phyloP scores from a whole-genome alignment of 306 rosid genomes.

The Hippophae gyantsensis region DNA sequence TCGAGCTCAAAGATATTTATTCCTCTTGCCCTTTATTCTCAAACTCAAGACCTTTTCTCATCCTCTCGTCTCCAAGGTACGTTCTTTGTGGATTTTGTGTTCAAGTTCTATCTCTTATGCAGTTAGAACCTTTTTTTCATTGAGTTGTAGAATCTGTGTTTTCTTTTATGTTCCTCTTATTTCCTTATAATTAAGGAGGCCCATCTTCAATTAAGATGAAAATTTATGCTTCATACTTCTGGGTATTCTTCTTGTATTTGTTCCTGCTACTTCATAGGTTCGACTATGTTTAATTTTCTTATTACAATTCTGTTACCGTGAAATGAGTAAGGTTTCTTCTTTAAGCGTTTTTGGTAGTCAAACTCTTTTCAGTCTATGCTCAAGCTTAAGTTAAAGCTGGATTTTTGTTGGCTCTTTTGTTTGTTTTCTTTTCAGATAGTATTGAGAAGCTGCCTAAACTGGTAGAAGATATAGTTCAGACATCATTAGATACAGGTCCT shows the following conservation, averaged over 20 bases:
- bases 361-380: not conserved
- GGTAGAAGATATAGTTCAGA: conserved; percentile 84
- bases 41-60: conserved; percentile 62
- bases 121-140: not conserved
- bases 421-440: conserved; percentile 38
- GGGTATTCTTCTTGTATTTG: not conserved
- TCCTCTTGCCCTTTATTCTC: conserved; percentile 64
- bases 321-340: not conserved
- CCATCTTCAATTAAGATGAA: not conserved
- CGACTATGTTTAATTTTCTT: not conserved
- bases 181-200: not conserved
- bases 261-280: not conserved
- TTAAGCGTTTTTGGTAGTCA: not conserved
- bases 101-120: not conserved
- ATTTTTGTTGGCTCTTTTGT: not conserved
- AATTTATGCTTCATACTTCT: not conserved
- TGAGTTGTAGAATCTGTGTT: not conserved
- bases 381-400: conserved; percentile 4
- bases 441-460: conserved; percentile 63
- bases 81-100: not conserved
- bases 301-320: not conserved
- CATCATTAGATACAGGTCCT: conserved; percentile 79
- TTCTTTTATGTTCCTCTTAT: not conserved
- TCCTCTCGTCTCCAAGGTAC: conserved; percentile 72
- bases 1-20: conserved; percentile 35